phyloP scores from a whole-genome alignment of 805 yeast genomes.

The Candida succiphila region DNA sequence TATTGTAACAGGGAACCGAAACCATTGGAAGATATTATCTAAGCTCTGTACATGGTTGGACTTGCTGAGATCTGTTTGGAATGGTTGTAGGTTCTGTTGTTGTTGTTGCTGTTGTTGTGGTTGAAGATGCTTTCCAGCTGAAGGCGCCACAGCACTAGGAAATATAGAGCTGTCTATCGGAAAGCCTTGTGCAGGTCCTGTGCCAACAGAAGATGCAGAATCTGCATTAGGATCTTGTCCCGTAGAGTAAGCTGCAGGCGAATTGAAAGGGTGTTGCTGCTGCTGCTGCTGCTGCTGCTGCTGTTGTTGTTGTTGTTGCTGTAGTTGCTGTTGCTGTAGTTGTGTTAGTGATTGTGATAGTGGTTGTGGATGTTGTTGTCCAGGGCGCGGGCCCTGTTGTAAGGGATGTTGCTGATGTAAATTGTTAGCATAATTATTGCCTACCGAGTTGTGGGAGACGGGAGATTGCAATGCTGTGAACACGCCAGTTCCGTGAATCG shows the following conservation, averaged over 20 bases:
- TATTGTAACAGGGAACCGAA: constrained; percentile 7
- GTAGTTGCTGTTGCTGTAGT: neutral
- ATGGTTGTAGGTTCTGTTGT: neutral
- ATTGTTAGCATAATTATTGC: too few species aligned
- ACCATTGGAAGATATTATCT: constrained; percentile 8
- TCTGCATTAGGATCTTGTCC: neutral
- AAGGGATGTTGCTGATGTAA: too few species aligned
- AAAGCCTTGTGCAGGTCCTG: neutral
- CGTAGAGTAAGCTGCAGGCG: neutral
- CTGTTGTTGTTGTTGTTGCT: neutral
- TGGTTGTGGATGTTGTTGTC: neutral
- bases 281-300: neutral
- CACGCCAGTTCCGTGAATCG: too few species aligned
- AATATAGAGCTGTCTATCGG: constrained; percentile 1
- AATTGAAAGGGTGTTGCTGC: neutral
- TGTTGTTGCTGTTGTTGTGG: neutral
- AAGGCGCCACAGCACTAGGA: constrained; percentile 1
- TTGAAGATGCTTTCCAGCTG: neutral
- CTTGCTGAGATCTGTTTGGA: neutral
- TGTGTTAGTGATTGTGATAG: neutral
- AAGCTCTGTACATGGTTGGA: constrained; percentile 1
- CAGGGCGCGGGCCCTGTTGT: too few species aligned
- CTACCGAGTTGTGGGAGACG: too few species aligned
- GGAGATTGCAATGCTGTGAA: too few species aligned
- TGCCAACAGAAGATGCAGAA: neutral